phyloP scores from a whole-genome alignment of 495 filamentous ascomycete genomes.

The Penicillium malachiteum region DNA sequence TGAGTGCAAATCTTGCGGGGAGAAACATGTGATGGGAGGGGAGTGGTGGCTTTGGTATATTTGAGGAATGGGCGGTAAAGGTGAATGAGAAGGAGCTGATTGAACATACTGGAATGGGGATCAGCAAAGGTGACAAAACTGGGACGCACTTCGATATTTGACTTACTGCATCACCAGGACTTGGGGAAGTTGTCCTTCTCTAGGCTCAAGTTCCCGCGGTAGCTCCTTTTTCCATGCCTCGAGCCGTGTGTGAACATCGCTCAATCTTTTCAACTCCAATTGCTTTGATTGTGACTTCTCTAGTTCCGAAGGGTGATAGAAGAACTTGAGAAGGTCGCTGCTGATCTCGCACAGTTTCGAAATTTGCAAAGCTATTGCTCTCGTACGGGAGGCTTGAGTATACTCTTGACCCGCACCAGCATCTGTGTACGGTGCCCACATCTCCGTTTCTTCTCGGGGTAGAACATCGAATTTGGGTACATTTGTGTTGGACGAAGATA shows the following conservation, averaged over 20 bases:
- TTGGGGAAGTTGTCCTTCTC: slow-evolving; percentile 83
- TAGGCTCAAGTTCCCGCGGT: slow-evolving; percentile 83
- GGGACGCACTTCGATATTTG: background rate
- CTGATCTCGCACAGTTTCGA: slow-evolving; percentile 88
- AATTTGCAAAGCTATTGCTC: slow-evolving; percentile 80
- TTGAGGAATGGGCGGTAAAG: slow-evolving; percentile 95
- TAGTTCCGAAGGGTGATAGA: slow-evolving; percentile 77
- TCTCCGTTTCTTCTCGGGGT: slow-evolving; percentile 78
- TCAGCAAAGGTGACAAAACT: slow-evolving; percentile 24
- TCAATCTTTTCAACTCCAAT: slow-evolving; percentile 89
- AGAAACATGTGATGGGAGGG: slow-evolving; percentile 83
- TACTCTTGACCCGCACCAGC: slow-evolving; percentile 65
- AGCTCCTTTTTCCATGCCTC: slow-evolving; percentile 89
- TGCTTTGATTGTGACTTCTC: slow-evolving; percentile 62
- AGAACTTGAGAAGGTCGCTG: slow-evolving; percentile 81
- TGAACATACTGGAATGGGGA: slow-evolving; percentile 75
- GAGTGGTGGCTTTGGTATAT: slow-evolving; percentile 75
- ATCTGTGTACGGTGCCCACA: slow-evolving; percentile 90
- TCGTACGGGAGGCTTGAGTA: slow-evolving; percentile 77
- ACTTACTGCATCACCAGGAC: slow-evolving; percentile 94
- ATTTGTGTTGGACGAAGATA: slow-evolving; percentile 72
- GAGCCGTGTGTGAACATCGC: slow-evolving; percentile 83
- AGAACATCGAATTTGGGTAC: slow-evolving; percentile 91
- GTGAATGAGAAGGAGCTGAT: slow-evolving; percentile 93
- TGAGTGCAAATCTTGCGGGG: slow-evolving; percentile 88